These are phyloP conservation scores for Moesziomyces sp. DNA, from an alignment of 1,284 basidiomycete genomes.

Conservation along the genomic window DNA sequence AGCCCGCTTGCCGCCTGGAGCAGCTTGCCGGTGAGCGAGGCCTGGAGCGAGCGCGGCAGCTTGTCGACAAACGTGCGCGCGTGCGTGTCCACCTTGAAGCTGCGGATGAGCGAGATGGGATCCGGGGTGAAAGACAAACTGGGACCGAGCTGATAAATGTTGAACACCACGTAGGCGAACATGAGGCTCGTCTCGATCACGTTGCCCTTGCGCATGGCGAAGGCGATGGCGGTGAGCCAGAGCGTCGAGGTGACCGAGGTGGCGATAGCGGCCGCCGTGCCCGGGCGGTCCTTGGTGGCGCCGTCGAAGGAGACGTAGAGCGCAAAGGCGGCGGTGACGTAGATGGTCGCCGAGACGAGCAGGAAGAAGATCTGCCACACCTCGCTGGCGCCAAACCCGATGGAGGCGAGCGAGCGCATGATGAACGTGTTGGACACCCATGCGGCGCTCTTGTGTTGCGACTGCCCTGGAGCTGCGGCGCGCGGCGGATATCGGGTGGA, in stretches of 20 bases:
- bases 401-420: slow-evolving; percentile 49
- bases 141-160: slow-evolving; percentile 62
- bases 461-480: slow-evolving; percentile 67
- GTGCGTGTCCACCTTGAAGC: slow-evolving; percentile 57
- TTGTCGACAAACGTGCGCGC: slow-evolving; percentile 34
- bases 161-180: slow-evolving; percentile 66
- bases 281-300: slow-evolving; percentile 56
- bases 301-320: slow-evolving; percentile 63
- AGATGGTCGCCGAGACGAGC: slow-evolving; percentile 61
- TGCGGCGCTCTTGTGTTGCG: slow-evolving; percentile 16
- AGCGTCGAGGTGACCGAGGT: slow-evolving; percentile 58
- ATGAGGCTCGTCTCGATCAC: slow-evolving; percentile 66
- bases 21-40: slow-evolving; percentile 33
- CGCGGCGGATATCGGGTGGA: slow-evolving; percentile 77
- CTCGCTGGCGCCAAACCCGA: slow-evolving; percentile 62
- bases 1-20: slow-evolving; percentile 39
- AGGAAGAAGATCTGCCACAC: slow-evolving; percentile 66
- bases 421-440: slow-evolving; percentile 43
- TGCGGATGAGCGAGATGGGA: slow-evolving; percentile 62
- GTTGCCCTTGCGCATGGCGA: slow-evolving; percentile 64
- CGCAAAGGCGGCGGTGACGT: slow-evolving; percentile 59
- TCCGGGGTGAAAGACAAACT: slow-evolving; percentile 60
- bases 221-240: slow-evolving; percentile 66
- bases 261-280: slow-evolving; percentile 61
- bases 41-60: slow-evolving; percentile 27